Percentiles rank a stretch among this genome's conserved stretches.
phyloP scores from a whole-genome alignment of 2,329 filamentous ascomycete genomes.

The Colletotrichum tropicicola region DNA sequence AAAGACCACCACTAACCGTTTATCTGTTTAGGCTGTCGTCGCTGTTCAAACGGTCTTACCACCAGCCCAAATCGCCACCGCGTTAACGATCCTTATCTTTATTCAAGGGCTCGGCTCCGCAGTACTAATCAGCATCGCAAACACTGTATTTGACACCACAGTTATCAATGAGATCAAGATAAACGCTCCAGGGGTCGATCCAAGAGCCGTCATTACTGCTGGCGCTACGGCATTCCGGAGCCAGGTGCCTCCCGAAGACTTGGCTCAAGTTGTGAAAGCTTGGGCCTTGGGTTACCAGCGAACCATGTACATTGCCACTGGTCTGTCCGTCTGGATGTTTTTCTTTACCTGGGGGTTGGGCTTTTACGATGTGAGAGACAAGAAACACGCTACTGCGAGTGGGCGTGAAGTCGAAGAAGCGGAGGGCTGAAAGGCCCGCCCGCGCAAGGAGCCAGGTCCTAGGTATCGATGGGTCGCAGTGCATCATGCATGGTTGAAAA shows the following conservation, averaged over 20 bases:
- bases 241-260: constrained; percentile 38
- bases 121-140: constrained; percentile 51
- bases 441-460: too few relatives aligned
- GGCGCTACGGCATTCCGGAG: constrained; percentile 50
- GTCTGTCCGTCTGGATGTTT: constrained; percentile 41
- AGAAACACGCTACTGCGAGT: constrained; percentile 24
- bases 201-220: constrained; percentile 46
- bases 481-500: too few relatives aligned
- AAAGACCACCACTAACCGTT: constrained; percentile 49
- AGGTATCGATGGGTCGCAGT: too few relatives aligned
- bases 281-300: constrained; percentile 46
- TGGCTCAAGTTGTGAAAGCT: constrained; percentile 47
- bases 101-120: constrained; percentile 56
- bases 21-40: constrained; percentile 33
- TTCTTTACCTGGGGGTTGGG: constrained; percentile 53
- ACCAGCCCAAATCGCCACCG: constrained; percentile 36
- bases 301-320: constrained; percentile 41
- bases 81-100: constrained; percentile 40
- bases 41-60: constrained; percentile 38
- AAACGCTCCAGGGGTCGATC: constrained; percentile 40
- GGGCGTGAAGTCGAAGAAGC: too few relatives aligned
- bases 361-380: constrained; percentile 53
- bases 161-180: not conserved
- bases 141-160: constrained; percentile 23
- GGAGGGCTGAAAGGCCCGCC: too few relatives aligned